Evolutionary conservation across 1,139 yeast species (phyloP), one percentile per base, ranked within the genome.

Genomic region (Tardiomyces digboiensis): DNA sequence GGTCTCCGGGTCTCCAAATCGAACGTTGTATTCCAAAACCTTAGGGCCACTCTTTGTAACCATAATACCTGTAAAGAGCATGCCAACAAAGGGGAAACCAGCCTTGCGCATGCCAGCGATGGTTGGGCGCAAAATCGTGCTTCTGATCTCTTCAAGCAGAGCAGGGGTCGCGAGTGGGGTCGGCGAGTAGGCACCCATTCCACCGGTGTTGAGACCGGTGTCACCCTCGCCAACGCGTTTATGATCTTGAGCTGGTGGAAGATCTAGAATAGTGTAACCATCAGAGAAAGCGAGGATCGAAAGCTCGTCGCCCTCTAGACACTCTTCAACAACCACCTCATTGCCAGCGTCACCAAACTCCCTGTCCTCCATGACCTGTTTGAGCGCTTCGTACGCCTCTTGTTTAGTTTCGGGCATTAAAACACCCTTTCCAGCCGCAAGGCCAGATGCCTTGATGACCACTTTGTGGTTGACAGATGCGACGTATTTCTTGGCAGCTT

Each of bases 141-240:
- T 71, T 59, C 88, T 79, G 58, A 93, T 88, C 62, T 80, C 72
- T 48, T 74, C 68, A 56, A 88, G 68, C 29, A 91, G 65, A 33
- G 74, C 73, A 4, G 85, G 80, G 22, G 91, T 81, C 19, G 85
- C 91, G 49, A 89, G 75, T 44, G 98, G 98, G 7, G 97, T 95
- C 41, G 98, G 99, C 3, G 97, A 94, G 60, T 93, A 93, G 16
- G 98, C 95, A 51, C 99, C 99, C 99, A 93, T 93, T 52, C 99
- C 99, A 53, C 99, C 99, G 43, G 98, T 93, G 70, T 93, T 93
- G 52, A 89, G 74, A 33, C 99, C 99, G 42, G 79, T 71, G 63
- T 93, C 99, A 49, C 89, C 91, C 58, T 93, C 88, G 46, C 95
- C 94, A 56, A 84, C 76, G 65, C 98, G 82, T 71, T 93, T 93